A percentile compares a stretch with the other conserved stretches of the same genome.
Evolutionary conservation across 164 flowering plant genomes (phyloP).

Genomic region (Tetracentron sinense): DNA sequence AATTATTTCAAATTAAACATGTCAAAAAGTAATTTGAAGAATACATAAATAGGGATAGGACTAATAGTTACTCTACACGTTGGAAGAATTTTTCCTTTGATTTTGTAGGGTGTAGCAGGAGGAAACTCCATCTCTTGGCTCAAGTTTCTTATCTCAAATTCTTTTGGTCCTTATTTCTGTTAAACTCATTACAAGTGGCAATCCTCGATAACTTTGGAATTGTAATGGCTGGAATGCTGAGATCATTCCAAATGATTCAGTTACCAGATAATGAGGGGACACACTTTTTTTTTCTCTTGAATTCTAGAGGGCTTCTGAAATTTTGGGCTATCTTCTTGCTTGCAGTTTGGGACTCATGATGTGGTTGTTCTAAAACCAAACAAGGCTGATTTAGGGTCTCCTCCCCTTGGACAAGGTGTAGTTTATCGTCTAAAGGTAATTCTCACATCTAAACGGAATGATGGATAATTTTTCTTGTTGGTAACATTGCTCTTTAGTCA

Average conservation of each 20-base stretch:
- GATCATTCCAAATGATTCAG: too few species aligned
- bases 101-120: background rate
- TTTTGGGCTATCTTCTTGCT: background rate
- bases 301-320: constrained; percentile 1
- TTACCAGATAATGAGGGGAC: too few species aligned
- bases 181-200: background rate
- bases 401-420: constrained; percentile 95
- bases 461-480: background rate
- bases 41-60: too few species aligned
- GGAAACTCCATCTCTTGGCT: background rate
- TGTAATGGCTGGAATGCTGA: background rate
- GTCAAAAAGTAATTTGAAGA: too few species aligned
- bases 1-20: too few species aligned
- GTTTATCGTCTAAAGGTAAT: constrained; percentile 91
- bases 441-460: background rate
- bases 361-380: constrained; percentile 87
- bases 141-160: background rate
- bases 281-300: too few species aligned
- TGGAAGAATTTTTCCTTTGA: too few species aligned
- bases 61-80: too few species aligned
- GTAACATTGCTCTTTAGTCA: too few species aligned
- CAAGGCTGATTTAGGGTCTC: constrained; percentile 81
- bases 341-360: constrained; percentile 95
- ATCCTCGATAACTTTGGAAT: background rate
- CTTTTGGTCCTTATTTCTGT: background rate